Conservation (phyloP, 1,284 basidiomycete species). For the Cryptococcus wingfieldii region DNA sequence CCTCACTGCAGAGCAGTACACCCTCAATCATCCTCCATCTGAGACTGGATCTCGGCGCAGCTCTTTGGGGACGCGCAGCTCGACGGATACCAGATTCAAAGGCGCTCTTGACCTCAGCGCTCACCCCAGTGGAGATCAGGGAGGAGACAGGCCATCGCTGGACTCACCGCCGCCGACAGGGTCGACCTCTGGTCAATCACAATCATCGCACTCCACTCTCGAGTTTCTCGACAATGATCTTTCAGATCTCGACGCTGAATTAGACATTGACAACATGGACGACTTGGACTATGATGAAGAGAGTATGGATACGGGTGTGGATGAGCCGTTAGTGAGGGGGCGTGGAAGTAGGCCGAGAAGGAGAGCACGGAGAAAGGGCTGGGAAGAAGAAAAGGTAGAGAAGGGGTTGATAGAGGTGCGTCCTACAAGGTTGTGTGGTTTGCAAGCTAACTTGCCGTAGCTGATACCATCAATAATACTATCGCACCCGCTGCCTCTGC, state of each 20-base stretch:
- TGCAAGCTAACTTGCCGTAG: constrained; percentile 17
- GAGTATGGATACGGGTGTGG: constrained; percentile 14
- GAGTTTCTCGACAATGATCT: constrained; percentile 1
- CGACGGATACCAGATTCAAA: no score
- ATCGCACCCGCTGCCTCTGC: constrained; percentile 44
- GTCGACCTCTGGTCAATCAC: background rate
- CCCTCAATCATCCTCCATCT: background rate
- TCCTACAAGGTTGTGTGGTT: background rate
- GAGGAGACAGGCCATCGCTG: no score
- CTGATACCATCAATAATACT: constrained; percentile 44
- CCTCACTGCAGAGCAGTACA: background rate
- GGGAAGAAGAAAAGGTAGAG: constrained; percentile 23
- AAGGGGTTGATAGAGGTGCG: constrained; percentile 27
- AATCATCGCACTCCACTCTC: background rate
- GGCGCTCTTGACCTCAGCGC: no score
- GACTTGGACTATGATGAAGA: constrained; percentile 24
- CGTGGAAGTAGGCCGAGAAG: constrained; percentile 5
- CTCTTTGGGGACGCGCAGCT: no score
- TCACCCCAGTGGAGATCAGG: no score
- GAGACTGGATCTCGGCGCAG: no score
- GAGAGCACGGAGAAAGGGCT: constrained; percentile 17
- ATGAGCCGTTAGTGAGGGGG: constrained; percentile 18
- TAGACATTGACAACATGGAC: constrained; percentile 7
- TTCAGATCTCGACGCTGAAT: constrained; percentile 11
- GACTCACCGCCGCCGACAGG: background rate